Conservation (phyloP, 108 stramenopile genomes). For the Skeletonema grethae region DNA sequence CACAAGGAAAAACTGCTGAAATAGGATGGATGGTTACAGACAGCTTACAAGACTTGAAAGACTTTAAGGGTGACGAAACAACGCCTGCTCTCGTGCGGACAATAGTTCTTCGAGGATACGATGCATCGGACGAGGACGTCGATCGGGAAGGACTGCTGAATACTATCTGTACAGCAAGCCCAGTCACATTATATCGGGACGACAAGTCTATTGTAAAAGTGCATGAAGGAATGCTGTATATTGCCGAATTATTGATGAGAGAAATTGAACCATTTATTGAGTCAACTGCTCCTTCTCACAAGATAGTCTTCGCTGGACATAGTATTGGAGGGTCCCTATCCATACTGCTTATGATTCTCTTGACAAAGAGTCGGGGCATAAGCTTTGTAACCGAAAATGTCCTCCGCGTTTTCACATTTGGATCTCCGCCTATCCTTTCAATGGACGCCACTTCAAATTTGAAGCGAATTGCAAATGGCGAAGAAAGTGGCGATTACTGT, state of each 20-base stretch:
- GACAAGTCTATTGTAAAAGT: slow-evolving; percentile 46
- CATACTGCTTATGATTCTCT: slow-evolving; percentile 56
- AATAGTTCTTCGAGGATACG: slow-evolving; percentile 85
- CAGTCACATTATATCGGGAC: slow-evolving; percentile 33
- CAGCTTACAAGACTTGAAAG: slow-evolving; percentile 39
- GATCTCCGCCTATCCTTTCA: slow-evolving; percentile 68
- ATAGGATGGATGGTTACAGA: slow-evolving; percentile 86
- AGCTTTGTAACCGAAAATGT: slow-evolving; percentile 46
- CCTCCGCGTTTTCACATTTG: slow-evolving; percentile 69
- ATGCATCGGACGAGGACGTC: slow-evolving; percentile 83
- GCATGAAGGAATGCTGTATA: slow-evolving; percentile 68
- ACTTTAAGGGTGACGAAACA: slow-evolving; percentile 20
- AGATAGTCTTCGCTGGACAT: slow-evolving; percentile 80
- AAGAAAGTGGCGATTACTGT: slow-evolving; percentile 37
- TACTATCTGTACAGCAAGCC: slow-evolving; percentile 62
- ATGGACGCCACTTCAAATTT: slow-evolving; percentile 15
- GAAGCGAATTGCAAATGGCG: slow-evolving; percentile 10
- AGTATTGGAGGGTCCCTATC: slow-evolving; percentile 85
- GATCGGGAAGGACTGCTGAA: slow-evolving; percentile 73
- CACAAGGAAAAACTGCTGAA: slow-evolving; percentile 70
- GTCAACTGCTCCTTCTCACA: slow-evolving; percentile 59
- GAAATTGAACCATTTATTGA: slow-evolving; percentile 70
- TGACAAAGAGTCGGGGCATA: slow-evolving; percentile 56
- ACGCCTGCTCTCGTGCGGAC: slow-evolving; percentile 56
- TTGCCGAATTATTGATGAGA: slow-evolving; percentile 64